Percentiles rank a stretch among this genome's conserved stretches.
phyloP scores from a whole-genome alignment of 2,329 filamentous ascomycete genomes.

The Nannizziopsis barbatae region DNA sequence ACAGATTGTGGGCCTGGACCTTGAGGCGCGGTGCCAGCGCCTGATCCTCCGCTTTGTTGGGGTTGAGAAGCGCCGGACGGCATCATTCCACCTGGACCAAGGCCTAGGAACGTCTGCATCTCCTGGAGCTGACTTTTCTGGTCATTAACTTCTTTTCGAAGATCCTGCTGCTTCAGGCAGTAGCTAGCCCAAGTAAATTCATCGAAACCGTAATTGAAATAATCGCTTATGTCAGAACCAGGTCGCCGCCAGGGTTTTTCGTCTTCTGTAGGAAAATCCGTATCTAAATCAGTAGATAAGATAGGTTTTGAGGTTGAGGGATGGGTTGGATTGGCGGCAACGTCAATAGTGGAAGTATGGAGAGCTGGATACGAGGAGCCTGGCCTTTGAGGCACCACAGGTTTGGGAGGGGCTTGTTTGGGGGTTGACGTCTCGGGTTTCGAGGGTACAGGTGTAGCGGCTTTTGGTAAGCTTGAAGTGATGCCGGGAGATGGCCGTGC shows the following conservation, averaged over 20 bases:
- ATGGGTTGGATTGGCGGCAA: slow-evolving; percentile 72
- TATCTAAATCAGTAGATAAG: slow-evolving; percentile 65
- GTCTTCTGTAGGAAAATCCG: slow-evolving; percentile 57
- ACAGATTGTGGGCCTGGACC: slow-evolving; percentile 11
- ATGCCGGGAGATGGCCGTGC: slow-evolving; percentile 29
- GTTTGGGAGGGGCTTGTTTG: slow-evolving; percentile 26
- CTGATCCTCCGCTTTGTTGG: slow-evolving; percentile 21
- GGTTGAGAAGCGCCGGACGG: slow-evolving; percentile 26
- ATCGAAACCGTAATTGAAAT: slow-evolving; percentile 98
- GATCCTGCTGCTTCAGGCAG: slow-evolving; percentile 70
- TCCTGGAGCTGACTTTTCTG: slow-evolving; percentile 62
- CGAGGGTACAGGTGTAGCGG: slow-evolving; percentile 25
- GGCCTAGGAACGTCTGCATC: slow-evolving; percentile 49
- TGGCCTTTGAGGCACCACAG: slow-evolving; percentile 37
- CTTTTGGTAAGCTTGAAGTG: slow-evolving; percentile 21
- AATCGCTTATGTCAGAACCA: slow-evolving; percentile 87
- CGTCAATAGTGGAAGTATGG: slow-evolving; percentile 69
- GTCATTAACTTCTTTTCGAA: slow-evolving; percentile 64
- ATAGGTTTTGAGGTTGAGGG: slow-evolving; percentile 66
- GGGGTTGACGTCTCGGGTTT: slow-evolving; percentile 24
- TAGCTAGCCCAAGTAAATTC: slow-evolving; percentile 97
- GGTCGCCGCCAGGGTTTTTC: slow-evolving; percentile 94
- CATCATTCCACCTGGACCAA: slow-evolving; percentile 34
- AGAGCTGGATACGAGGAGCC: slow-evolving; percentile 56
- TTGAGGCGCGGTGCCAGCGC: slow-evolving; percentile 11